A percentile compares a stretch with the other conserved stretches of the same genome.
Evolutionary conservation across 371 early-diverging fungal species (phyloP).

Genomic region (Apophysomyces elegans): DNA sequence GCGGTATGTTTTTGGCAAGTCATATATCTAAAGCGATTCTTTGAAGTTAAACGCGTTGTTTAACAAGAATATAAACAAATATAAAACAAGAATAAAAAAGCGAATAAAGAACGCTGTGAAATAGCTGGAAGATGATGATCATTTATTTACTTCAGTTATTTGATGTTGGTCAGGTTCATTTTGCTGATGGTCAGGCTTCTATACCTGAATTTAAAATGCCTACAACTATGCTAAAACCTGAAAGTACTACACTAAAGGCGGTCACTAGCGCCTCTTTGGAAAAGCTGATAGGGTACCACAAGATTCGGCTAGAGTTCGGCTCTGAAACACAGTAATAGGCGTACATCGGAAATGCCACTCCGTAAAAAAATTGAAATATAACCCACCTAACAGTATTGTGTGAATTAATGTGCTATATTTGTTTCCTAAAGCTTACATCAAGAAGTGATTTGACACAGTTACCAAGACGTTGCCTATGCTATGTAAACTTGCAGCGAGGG

Average conservation of each 20-base stretch:
- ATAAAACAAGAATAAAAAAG: no score
- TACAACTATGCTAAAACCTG: constrained; percentile 19
- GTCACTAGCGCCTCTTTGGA: constrained; percentile 23
- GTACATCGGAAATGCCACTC: constrained; percentile 32
- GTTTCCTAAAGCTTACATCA: constrained; percentile 17
- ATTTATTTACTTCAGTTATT: no score
- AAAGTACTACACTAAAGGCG: constrained; percentile 5
- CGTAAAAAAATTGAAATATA: constrained; percentile 35
- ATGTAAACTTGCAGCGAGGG: constrained; percentile 28
- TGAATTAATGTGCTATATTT: constrained; percentile 3
- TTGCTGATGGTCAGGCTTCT: background rate
- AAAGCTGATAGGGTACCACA: constrained; percentile 20
- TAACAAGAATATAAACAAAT: constrained; percentile 28
- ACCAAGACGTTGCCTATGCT: constrained; percentile 31
- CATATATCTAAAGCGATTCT: constrained; percentile 75
- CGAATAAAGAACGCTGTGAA: no score
- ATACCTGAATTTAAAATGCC: constrained; percentile 21
- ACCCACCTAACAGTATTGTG: constrained; percentile 28
- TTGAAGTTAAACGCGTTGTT: constrained; percentile 77
- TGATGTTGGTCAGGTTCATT: no score
- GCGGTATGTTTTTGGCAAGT: constrained; percentile 75
- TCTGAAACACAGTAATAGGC: constrained; percentile 30
- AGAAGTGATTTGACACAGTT: constrained; percentile 23
- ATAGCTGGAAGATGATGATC: no score
- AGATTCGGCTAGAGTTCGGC: constrained; percentile 26